Base-by-base conservation (phyloP, 805 yeast species). In the Ogataea sp. region DNA sequence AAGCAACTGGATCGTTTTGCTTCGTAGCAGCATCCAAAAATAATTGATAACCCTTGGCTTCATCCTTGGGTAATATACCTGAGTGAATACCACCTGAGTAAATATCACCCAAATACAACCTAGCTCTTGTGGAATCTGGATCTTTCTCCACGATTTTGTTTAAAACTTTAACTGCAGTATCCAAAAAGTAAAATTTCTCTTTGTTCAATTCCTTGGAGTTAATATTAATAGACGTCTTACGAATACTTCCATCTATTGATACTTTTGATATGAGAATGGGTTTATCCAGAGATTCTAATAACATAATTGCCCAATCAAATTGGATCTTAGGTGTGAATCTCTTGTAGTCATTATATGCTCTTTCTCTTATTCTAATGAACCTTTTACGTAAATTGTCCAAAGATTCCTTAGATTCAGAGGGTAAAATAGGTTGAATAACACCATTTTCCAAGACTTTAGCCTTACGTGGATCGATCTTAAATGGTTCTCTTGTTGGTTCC, bases 101-200 rank as follows among this genome's bases (percentile, higher is more conserved):
- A 27, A 80, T 61, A 27, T 81, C 72, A 3, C 82, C 93, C 43
- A 80, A 56, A 39, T 71, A 69, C 45, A 73, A 75, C 48, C 75
- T 59, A 1, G 88, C 79, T 26, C 72, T 77, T 8, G 80, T 69
- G 25, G 73, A 64, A 40, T 67, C 62, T n/a, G 71, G 68, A 6
- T 69, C 52, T 30, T 55, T 60, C 17, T 66, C 59, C 6, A 73
- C 68, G 14, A 83, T 60, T 50, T 74, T 75, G 42, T 76, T 79
- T 43, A 80, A 57, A 10, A 78, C 71, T 50, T 79, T 78, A 34
- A 75, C 62, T 2, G 85, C 77, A 34, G 78, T 78, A 29, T 64
- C 62, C 8, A 71, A 55, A 57, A 83, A 80, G 24, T 68, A 68
- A 34, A 71, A 75, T 38, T 75, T 65, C n/a, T n/a, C n/a, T n/a